A percentile compares a stretch with the other conserved stretches of the same genome.
Evolutionary conservation across 2,329 filamentous ascomycete genomes (phyloP).

Genomic region (Plectosphaerella cucumerina): DNA sequence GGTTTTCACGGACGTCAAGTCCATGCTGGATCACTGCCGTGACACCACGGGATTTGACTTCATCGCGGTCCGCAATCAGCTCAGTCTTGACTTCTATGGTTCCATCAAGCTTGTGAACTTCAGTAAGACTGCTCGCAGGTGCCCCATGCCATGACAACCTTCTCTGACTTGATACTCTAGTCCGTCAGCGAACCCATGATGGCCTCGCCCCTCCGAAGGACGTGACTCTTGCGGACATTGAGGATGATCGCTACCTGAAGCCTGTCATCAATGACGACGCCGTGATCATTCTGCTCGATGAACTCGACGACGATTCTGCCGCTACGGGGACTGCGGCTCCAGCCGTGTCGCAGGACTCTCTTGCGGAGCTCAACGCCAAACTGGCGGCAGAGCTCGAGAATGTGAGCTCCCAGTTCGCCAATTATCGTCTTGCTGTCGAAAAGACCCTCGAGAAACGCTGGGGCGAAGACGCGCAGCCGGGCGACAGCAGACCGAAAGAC

Average conservation of each 20-base stretch:
- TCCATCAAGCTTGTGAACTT: conserved; percentile 74
- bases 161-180: conserved; percentile 19
- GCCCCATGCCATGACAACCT: not conserved
- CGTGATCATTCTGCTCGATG: conserved; percentile 81
- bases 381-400: conserved; percentile 59
- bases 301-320: conserved; percentile 52
- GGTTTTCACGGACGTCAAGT: conserved; percentile 57
- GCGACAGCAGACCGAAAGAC: conserved; percentile 20
- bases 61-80: conserved; percentile 48
- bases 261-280: conserved; percentile 88
- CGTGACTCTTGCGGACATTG: conserved; percentile 58
- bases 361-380: conserved; percentile 46
- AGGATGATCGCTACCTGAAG: conserved; percentile 76
- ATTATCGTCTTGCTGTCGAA: conserved; percentile 62
- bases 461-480: conserved; percentile 39
- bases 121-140: conserved; percentile 24
- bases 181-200: conserved; percentile 43
- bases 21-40: conserved; percentile 67
- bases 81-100: conserved; percentile 67
- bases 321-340: conserved; percentile 17
- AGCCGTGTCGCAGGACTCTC: conserved; percentile 24
- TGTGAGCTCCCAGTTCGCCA: conserved; percentile 57
- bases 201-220: conserved; percentile 46
- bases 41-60: conserved; percentile 66
- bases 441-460: conserved; percentile 64